phyloP scores from a whole-genome alignment of 805 yeast species.

The Kodamaea nitidulidarum region DNA sequence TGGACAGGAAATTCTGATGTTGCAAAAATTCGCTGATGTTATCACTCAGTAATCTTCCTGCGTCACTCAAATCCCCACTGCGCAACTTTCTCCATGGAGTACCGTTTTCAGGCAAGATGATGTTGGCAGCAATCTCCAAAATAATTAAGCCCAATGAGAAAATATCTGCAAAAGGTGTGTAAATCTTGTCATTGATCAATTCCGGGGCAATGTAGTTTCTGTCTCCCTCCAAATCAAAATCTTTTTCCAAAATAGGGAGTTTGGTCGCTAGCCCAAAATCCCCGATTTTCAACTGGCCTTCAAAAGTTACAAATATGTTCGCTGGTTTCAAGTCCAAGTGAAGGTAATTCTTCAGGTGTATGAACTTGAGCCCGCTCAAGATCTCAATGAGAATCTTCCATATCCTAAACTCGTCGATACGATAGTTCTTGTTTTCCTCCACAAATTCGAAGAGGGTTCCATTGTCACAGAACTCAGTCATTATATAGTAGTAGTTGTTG shows the following conservation, averaged over 20 bases:
- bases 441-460: conserved; percentile 83
- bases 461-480: conserved; percentile 94
- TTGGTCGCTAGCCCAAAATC: conserved; percentile 94
- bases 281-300: conserved; percentile 89
- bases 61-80: conserved; percentile 93
- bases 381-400: conserved; percentile 94
- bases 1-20: conserved; percentile 18
- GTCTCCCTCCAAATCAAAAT: conserved; percentile 93
- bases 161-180: conserved; percentile 90
- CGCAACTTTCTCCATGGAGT: conserved; percentile 93
- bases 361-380: conserved; percentile 70
- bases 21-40: conserved; percentile 41
- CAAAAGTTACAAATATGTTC: conserved; percentile 88
- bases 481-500: conserved; percentile 72
- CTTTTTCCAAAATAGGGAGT: conserved; percentile 60
- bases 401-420: conserved; percentile 92
- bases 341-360: conserved; percentile 69
- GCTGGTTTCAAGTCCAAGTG: conserved; percentile 96
- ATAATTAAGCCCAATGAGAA: conserved; percentile 92
- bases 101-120: conserved; percentile 92
- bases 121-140: conserved; percentile 94
- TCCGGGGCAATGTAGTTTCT: conserved; percentile 98
- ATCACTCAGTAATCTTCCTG: conserved; percentile 70
- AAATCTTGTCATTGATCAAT: conserved; percentile 72
- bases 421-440: conserved; percentile 66